Conservation (phyloP, 345 rosid species). For the Gossypium longicalyx region DNA sequence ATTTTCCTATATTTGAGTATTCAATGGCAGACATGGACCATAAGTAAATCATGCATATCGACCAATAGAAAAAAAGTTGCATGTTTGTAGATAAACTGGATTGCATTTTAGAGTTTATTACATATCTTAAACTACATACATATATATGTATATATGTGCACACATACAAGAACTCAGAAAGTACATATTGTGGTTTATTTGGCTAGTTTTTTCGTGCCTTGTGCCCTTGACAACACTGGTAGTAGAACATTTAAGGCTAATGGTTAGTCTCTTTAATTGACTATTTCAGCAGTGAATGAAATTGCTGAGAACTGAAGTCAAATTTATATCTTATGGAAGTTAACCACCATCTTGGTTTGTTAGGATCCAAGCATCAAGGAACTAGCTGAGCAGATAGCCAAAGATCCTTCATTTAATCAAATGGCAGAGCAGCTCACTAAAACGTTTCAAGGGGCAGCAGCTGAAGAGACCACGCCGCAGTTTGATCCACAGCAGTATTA, state of each 20-base stretch:
- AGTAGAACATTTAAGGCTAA: neutral
- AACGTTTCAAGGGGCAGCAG: constrained; percentile 56
- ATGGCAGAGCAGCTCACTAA: constrained; percentile 96
- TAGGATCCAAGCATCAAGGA: constrained; percentile 96
- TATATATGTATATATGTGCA: too few relatives aligned
- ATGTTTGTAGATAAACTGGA: too few relatives aligned
- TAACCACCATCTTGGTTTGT: constrained; percentile 7
- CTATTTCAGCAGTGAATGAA: neutral
- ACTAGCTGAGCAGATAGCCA: constrained; percentile 88
- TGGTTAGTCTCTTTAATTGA: neutral
- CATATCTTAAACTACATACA: too few relatives aligned
- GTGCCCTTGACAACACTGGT: neutral
- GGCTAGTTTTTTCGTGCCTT: neutral
- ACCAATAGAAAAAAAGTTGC: too few relatives aligned
- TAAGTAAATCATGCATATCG: too few relatives aligned
- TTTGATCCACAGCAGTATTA: constrained; percentile 74
- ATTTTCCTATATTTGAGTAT: too few relatives aligned
- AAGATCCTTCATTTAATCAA: constrained; percentile 88
- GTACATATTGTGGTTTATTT: too few relatives aligned
- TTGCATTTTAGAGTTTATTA: too few relatives aligned
- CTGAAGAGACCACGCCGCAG: constrained; percentile 53
- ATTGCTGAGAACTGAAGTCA: neutral
- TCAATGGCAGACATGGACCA: too few relatives aligned
- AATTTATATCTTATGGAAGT: neutral
- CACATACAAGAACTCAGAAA: too few relatives aligned